Conservation (phyloP, 305 asterid genomes). For the Lippia alba region DNA sequence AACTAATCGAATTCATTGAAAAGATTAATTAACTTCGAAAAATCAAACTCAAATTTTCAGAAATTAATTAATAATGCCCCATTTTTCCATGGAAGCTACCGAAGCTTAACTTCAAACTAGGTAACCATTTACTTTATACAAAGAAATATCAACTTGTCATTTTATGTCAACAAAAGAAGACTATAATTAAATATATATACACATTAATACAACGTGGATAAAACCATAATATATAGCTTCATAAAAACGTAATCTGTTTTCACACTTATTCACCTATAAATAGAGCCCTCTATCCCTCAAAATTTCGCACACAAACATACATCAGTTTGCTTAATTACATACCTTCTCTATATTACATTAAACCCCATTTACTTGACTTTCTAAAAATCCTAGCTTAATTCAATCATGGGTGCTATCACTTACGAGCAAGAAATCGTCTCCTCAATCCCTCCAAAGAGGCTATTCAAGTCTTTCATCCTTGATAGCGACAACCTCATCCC, state of each 20-base stretch:
- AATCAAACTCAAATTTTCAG: too few species aligned
- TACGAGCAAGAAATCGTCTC: conserved; percentile 40
- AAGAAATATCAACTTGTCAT: not conserved
- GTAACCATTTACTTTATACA: not conserved
- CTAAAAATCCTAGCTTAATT: not conserved
- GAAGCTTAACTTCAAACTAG: not conserved
- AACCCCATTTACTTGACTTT: not conserved
- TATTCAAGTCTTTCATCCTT: conserved; percentile 49
- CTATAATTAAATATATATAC: too few species aligned
- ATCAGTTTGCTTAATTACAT: not conserved
- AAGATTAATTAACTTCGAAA: too few species aligned
- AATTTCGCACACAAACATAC: conserved; percentile 28
- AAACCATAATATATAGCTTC: not conserved
- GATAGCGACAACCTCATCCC: conserved; percentile 54
- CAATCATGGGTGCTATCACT: conserved; percentile 46
- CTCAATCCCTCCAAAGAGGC: conserved; percentile 45
- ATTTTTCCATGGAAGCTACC: not conserved
- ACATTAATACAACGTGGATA: not conserved
- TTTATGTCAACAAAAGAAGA: conserved; percentile 1
- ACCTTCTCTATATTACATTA: not conserved
- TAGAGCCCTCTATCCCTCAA: conserved; percentile 19
- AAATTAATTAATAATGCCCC: too few species aligned
- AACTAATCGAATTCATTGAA: too few species aligned
- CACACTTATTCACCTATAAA: conserved; percentile 36
- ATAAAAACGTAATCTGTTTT: not conserved